A percentile compares a stretch with the other conserved stretches of the same genome.
phyloP scores from a whole-genome alignment of 164 flowering plant species.

The Malania oleifera region DNA sequence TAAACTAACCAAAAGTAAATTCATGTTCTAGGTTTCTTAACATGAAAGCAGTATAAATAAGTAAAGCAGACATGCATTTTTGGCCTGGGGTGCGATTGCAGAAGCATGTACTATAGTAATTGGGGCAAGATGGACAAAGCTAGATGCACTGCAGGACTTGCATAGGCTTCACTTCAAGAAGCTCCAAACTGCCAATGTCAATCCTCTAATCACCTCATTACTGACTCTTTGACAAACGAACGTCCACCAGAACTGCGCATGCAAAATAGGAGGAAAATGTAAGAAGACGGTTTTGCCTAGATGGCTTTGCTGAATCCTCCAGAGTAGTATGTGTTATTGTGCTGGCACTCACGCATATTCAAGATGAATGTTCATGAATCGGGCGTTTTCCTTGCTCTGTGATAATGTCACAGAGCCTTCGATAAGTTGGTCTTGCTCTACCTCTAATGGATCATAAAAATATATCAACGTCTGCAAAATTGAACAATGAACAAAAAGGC shows the following conservation, averaged over 20 bases:
- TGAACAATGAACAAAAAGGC: neutral
- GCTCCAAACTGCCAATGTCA: too few relatives aligned
- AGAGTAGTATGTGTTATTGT: neutral
- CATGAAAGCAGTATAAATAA: too few relatives aligned
- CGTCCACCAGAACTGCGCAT: conserved; percentile 43
- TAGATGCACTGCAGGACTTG: too few relatives aligned
- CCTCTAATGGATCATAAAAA: conserved; percentile 81
- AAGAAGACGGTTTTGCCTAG: neutral
- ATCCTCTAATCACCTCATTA: conserved; percentile 4
- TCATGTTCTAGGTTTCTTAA: too few relatives aligned
- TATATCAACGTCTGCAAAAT: conserved; percentile 81
- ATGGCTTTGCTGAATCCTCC: neutral
- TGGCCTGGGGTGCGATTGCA: too few relatives aligned
- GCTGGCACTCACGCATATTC: conserved; percentile 74
- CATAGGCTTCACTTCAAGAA: too few relatives aligned
- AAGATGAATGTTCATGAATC: conserved; percentile 87
- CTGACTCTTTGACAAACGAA: conserved; percentile 9
- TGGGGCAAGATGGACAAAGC: too few relatives aligned
- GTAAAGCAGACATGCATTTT: too few relatives aligned
- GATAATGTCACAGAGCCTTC: conserved; percentile 80
- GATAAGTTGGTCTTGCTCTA: conserved; percentile 89
- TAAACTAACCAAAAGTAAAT: too few relatives aligned
- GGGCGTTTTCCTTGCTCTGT: conserved; percentile 81
- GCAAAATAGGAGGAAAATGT: neutral
- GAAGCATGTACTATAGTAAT: too few relatives aligned